Evolutionary conservation across 768 basidiomycete species (phyloP).

Genomic region (Termitomyces sp.): DNA sequence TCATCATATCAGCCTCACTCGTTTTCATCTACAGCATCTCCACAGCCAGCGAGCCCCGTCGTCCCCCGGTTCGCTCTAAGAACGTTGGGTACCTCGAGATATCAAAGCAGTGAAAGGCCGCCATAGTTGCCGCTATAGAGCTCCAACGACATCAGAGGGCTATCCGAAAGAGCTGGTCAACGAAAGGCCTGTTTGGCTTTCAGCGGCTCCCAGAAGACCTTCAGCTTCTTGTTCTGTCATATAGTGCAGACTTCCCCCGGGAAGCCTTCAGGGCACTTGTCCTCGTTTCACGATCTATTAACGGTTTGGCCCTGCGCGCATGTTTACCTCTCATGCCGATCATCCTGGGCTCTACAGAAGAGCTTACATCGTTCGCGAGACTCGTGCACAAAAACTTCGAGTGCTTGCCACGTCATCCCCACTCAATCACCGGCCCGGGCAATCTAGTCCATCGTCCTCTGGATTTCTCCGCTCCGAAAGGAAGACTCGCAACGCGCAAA

Average conservation of each 20-base stretch:
- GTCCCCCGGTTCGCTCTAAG: neutral
- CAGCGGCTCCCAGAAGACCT: constrained; percentile 29
- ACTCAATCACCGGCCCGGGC: neutral
- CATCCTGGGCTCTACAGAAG: constrained; percentile 25
- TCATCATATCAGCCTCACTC: constrained; percentile 10
- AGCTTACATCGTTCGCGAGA: constrained; percentile 26
- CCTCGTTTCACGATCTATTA: constrained; percentile 27
- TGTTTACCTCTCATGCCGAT: constrained; percentile 32
- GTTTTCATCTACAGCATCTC: constrained; percentile 14
- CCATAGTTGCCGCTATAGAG: constrained; percentile 16
- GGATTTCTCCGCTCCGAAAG: constrained; percentile 28
- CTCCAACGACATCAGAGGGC: constrained; percentile 17
- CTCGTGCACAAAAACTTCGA: constrained; percentile 10
- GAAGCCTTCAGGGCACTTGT: constrained; percentile 27
- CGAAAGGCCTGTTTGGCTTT: constrained; percentile 23
- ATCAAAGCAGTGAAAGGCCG: constrained; percentile 16
- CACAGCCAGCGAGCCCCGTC: constrained; percentile 6
- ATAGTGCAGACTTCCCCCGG: constrained; percentile 25
- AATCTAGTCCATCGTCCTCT: constrained; percentile 26
- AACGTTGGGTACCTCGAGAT: constrained; percentile 20
- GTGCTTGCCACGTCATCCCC: no score
- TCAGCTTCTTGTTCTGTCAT: constrained; percentile 23
- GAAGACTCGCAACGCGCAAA: constrained; percentile 13
- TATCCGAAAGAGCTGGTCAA: constrained; percentile 12
- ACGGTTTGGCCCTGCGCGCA: constrained; percentile 24